Evolutionary conservation across 2,329 filamentous ascomycete species (phyloP).

Genomic region (Aspergillus neoniger): DNA sequence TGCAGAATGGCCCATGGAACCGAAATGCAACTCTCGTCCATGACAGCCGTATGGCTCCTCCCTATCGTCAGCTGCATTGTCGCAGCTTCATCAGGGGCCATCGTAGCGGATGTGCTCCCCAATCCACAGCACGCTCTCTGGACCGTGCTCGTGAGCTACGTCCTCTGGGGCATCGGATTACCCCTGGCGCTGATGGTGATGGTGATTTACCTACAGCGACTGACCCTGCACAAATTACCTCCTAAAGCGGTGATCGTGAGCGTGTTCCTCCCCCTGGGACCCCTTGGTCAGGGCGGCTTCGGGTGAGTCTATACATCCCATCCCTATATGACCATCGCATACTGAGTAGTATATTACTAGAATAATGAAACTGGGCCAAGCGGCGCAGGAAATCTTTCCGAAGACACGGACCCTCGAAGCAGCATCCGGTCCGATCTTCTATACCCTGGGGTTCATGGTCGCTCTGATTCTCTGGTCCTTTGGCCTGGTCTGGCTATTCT

Average conservation of each 20-base stretch:
- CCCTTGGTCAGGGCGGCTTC: conserved; percentile 67
- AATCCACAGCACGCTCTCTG: conserved; percentile 59
- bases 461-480: conserved; percentile 45
- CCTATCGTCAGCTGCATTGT: conserved; percentile 70
- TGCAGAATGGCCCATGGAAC: conserved; percentile 27
- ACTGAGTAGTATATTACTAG: conserved; percentile 16
- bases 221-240: conserved; percentile 69
- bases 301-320: conserved; percentile 34
- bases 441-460: conserved; percentile 38
- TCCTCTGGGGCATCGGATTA: conserved; percentile 69
- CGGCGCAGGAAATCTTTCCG: conserved; percentile 43
- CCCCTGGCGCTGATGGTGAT: conserved; percentile 65
- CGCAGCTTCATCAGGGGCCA: conserved; percentile 63
- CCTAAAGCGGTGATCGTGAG: conserved; percentile 68
- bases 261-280: conserved; percentile 68
- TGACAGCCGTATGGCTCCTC: conserved; percentile 67
- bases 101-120: conserved; percentile 62
- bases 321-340: neutral
- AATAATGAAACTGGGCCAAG: conserved; percentile 54
- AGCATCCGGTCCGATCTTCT: conserved; percentile 35
- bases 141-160: conserved; percentile 66
- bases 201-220: conserved; percentile 68
- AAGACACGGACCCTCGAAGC: conserved; percentile 34
- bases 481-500: conserved; percentile 44
- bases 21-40: conserved; percentile 50